Evolutionary conservation across 1,284 basidiomycete genomes (phyloP), one percentile per base, ranked within the genome.

Genomic region (Malassezia arunalokei): DNA sequence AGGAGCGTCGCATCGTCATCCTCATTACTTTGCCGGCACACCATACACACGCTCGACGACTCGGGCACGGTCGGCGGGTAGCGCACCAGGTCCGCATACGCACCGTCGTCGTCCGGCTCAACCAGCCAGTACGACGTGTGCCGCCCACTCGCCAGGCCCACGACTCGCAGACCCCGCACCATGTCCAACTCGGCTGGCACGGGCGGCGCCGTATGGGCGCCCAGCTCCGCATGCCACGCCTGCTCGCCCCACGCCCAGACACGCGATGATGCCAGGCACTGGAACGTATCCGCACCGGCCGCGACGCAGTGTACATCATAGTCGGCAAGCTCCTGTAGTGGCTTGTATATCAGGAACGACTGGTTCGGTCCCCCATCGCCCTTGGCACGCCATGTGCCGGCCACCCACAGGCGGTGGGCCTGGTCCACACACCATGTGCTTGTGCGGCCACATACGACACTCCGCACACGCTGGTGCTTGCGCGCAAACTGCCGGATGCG

Each of bases 271-370:
- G 33, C 81, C 14, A 85, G 78, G 15, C 83, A 79, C 77, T 87
- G 91, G 65, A 91, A 85, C 0, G 88, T 90, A n/a, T 89, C 86
- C 14, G 88, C 88, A 20, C 91, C 91, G 40, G 83, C 83, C 9
- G 80, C 77, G 0, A 81, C 82, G 12, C 79, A 77, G 32, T 39
- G 51, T 15, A 66, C 56, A 27, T 68, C 64, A 51, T 61, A 53
- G 6, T 68, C 70, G 59, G 65, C 66, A 43, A 73, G 48, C 20
- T 68, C 65, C 6, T 57, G 60, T 8, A 71, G 57, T 20, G 71
- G 71, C 40, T 66, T 54, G 42, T 62, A 63, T 40, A 49, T 49
- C 50, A 46, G 54, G 47, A 56, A 62, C 3, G 60, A 67, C 43
- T 67, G 60, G 9, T 57, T 63, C 28, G 58, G 20, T 44, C 76